Percentiles rank a stretch among this genome's conserved stretches.
These are phyloP conservation scores for Trifolium pratense DNA, from an alignment of 306 rosid species.

Conservation along the genomic window DNA sequence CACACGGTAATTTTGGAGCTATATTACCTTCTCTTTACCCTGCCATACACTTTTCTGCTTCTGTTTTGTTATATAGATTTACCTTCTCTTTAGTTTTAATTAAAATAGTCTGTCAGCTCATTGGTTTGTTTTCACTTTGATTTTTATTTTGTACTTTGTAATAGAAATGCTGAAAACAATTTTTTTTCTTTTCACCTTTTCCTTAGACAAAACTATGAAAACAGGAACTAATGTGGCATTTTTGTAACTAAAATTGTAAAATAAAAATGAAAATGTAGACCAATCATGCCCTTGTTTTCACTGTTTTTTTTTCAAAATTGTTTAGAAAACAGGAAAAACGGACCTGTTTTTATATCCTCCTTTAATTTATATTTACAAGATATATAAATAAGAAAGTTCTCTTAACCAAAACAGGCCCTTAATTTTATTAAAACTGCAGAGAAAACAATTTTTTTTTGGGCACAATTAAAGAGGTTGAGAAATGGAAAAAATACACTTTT, in stretches of 20 bases:
- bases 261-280: neutral
- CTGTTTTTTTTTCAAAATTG: neutral
- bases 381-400: neutral
- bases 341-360: neutral
- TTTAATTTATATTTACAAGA: neutral
- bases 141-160: conserved; percentile 1
- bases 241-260: neutral
- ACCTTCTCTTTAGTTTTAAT: neutral
- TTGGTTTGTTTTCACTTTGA: neutral
- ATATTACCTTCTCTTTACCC: neutral
- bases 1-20: conserved; percentile 65
- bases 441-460: neutral
- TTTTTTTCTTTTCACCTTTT: neutral
- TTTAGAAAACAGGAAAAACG: neutral
- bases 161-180: neutral
- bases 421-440: neutral
- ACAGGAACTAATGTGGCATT: neutral
- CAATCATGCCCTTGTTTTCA: conserved; percentile 9
- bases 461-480: neutral
- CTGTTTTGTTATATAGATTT: conserved; percentile 17
- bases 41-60: neutral
- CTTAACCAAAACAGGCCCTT: neutral
- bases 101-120: neutral
- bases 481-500: neutral
- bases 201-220: neutral